Evolutionary conservation across 192 early-diverging fungal genomes (phyloP).

Genomic region (Dissophora ornata): DNA sequence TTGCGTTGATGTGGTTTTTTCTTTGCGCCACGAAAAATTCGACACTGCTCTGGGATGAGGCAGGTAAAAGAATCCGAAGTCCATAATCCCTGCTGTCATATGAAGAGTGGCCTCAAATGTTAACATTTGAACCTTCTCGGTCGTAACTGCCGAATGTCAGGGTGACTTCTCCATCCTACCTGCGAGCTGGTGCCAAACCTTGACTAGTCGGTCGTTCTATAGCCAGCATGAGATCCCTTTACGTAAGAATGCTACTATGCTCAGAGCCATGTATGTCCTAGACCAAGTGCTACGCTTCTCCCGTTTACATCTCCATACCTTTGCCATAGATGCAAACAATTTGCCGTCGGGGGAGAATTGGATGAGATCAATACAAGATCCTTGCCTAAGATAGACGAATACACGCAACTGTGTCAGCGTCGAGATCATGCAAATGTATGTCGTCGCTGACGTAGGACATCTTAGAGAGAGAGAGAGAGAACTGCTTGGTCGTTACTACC

Average conservation of each 20-base stretch:
- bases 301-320: conserved; percentile 50
- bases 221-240: too few species aligned
- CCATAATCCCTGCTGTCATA: conserved; percentile 20
- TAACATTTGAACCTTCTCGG: too few species aligned
- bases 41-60: conserved; percentile 71
- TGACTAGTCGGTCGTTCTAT: conserved; percentile 72
- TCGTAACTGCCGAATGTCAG: too few species aligned
- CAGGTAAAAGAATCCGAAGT: conserved; percentile 70
- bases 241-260: too few species aligned
- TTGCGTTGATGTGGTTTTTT: conserved; percentile 45
- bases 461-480: too few species aligned
- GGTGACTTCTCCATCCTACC: too few species aligned
- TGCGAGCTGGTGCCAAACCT: conserved; percentile 67
- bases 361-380: conserved; percentile 53
- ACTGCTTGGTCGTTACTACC: conserved; percentile 21
- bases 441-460: too few species aligned
- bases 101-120: conserved; percentile 25
- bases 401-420: conserved; percentile 1
- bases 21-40: conserved; percentile 74
- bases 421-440: neutral
- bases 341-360: conserved; percentile 71
- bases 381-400: conserved; percentile 34
- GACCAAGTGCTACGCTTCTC: too few species aligned
- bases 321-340: conserved; percentile 71
- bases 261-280: too few species aligned